phyloP scores from a whole-genome alignment of 1,284 basidiomycete genomes.

The Irpex rosettiformis region DNA sequence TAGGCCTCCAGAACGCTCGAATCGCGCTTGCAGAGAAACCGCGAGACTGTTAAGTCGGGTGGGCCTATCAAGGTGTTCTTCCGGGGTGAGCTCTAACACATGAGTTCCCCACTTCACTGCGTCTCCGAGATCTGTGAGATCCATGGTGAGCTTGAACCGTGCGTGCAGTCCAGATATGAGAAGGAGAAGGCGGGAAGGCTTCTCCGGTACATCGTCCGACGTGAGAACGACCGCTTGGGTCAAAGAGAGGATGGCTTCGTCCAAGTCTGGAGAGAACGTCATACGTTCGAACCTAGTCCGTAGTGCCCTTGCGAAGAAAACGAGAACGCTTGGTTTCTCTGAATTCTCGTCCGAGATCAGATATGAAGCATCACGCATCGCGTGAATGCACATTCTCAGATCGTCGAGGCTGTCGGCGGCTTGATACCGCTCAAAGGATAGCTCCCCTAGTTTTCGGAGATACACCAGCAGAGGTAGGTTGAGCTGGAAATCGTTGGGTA shows the following conservation, averaged over 20 bases:
- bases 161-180: not conserved
- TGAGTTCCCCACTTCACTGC: not conserved
- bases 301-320: not conserved
- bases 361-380: not conserved
- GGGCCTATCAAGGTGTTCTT: not conserved
- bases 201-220: not conserved
- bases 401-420: not conserved
- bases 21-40: not conserved
- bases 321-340: not conserved
- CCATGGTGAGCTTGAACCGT: not conserved
- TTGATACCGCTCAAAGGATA: not conserved
- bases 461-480: not conserved
- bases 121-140: not conserved
- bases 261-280: not conserved
- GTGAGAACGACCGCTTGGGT: not conserved
- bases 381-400: not conserved
- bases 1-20: not conserved
- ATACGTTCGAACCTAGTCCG: not conserved
- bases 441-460: not conserved
- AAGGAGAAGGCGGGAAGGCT: not conserved
- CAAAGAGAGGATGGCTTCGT: not conserved
- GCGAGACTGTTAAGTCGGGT: not conserved
- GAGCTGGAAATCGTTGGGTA: not conserved
- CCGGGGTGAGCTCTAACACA: not conserved
- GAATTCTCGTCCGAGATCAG: not conserved